Evolutionary conservation across 164 flowering plant species (phyloP), one percentile per base, ranked within the genome.

Genomic region (Dillenia turbinata): DNA sequence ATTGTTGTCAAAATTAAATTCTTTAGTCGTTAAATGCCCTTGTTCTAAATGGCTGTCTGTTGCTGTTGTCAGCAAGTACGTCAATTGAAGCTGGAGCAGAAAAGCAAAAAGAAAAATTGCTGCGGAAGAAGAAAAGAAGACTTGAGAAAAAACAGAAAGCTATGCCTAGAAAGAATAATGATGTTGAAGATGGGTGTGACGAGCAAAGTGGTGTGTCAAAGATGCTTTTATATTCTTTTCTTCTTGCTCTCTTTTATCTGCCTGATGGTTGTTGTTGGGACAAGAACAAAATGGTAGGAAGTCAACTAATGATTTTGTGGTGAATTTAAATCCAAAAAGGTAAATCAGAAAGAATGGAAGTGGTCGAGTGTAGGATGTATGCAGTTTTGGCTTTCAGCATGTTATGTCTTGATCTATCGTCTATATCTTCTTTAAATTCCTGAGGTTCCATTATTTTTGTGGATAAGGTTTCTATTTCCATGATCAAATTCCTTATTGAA

Each of bases 141-240:
- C 52, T 17, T 55, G 60, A 33, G 55, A 52, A 60, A 12, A 52
- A 52, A 54, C 52, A 16, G 54, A 50, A 44, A 47, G 51, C 26
- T 49, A 12, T 8, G 12, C 44, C 55, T 61, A 64, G 19, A 13
- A 50, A 66, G 15, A 44, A 51, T 61, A 61, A 54, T 43, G 63
- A 57, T 22, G 63, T 17, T 8, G 64, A 57, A 45, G 61, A 70
- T 49, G 55, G 16, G 17, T 52, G 44, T 45, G 49, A 62, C 6
- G 44, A 66, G 43, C 45, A 24, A 48, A 63, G 73, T 70, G 70
- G 81, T 77, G 44, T 33, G 64, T n/a, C 56, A 57, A 15, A n/a
- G 33, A n/a, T 51, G 22, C 43, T 33, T 22, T 45, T 10, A 15
- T 8, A 0, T 9, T 33, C 40, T 45, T 15, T 1, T 16, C 11